These are phyloP conservation scores for Pythium vanterpoolii DNA, from an alignment of 352 stramenopile genomes.

Conservation along the genomic window DNA sequence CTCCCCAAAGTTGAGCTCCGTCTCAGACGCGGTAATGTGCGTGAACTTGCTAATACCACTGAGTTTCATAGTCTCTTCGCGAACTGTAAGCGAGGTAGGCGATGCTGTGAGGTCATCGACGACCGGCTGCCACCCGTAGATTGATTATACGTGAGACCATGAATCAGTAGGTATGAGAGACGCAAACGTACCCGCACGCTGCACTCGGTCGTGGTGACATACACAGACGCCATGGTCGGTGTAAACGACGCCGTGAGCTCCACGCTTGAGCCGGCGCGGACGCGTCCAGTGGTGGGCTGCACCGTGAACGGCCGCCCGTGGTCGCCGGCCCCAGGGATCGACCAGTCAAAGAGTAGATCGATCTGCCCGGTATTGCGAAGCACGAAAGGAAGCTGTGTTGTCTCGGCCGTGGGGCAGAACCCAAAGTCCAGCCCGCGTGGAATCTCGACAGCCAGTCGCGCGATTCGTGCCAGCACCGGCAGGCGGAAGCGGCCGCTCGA, in stretches of 20 bases:
- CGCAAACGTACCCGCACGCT: conserved; percentile 40
- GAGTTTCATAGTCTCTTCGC: conserved; percentile 67
- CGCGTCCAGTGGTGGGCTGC: conserved; percentile 54
- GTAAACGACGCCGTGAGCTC: conserved; percentile 75
- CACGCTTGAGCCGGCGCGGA: conserved; percentile 58
- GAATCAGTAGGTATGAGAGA: background rate
- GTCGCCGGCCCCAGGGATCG: conserved; percentile 55
- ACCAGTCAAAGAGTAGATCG: conserved; percentile 83
- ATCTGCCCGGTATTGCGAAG: conserved; percentile 89
- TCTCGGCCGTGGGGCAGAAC: conserved; percentile 88
- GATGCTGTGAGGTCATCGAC: background rate
- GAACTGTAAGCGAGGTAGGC: background rate
- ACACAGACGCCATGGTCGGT: conserved; percentile 74
- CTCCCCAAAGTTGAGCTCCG: conserved; percentile 81
- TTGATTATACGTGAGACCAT: background rate
- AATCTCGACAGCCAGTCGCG: conserved; percentile 56
- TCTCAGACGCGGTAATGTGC: conserved; percentile 79
- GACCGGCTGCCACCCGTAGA: background rate
- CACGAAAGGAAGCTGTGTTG: conserved; percentile 58
- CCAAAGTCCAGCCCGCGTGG: conserved; percentile 80
- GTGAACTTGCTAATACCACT: conserved; percentile 89
- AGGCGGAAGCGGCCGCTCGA: conserved; percentile 82
- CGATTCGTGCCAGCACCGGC: conserved; percentile 81
- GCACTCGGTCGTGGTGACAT: conserved; percentile 77
- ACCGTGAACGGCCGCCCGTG: conserved; percentile 79